A percentile compares a stretch with the other conserved stretches of the same genome.
These are phyloP conservation scores for Botrytis squamosa DNA, from an alignment of 2,329 filamentous ascomycete genomes.

Conservation along the genomic window DNA sequence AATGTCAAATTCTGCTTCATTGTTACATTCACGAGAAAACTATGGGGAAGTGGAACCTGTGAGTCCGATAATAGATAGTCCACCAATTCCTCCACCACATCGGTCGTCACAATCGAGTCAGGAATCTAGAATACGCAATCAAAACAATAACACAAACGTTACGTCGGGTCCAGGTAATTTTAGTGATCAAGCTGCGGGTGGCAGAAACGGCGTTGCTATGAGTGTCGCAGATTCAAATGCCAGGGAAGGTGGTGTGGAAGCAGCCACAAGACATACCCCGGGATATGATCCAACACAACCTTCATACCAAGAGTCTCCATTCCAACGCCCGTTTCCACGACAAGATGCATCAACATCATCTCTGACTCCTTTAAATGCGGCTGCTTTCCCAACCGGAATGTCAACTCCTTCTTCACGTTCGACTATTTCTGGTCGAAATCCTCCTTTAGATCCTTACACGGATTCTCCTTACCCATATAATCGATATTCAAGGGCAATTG, in stretches of 20 bases:
- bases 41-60: slow-evolving; percentile 25
- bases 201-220: slow-evolving; percentile 66
- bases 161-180: slow-evolving; percentile 69
- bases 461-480: slow-evolving; percentile 33
- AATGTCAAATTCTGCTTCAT: slow-evolving; percentile 21
- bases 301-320: slow-evolving; percentile 24
- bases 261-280: slow-evolving; percentile 51
- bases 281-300: slow-evolving; percentile 32
- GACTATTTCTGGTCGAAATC: slow-evolving; percentile 31
- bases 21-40: slow-evolving; percentile 16
- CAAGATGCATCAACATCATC: slow-evolving; percentile 33
- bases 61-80: slow-evolving; percentile 24
- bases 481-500: slow-evolving; percentile 36
- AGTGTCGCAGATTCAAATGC: slow-evolving; percentile 64
- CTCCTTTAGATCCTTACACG: slow-evolving; percentile 33
- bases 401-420: slow-evolving; percentile 35
- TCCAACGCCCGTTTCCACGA: slow-evolving; percentile 12
- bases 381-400: slow-evolving; percentile 35
- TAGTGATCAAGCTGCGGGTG: slow-evolving; percentile 59
- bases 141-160: slow-evolving; percentile 38
- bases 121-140: slow-evolving; percentile 23
- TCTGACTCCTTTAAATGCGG: slow-evolving; percentile 36
- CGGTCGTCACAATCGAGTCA: slow-evolving; percentile 34
- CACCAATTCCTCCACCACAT: slow-evolving; percentile 39
- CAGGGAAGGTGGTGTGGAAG: slow-evolving; percentile 63